Evolutionary conservation across 306 rosid species (phyloP), one percentile per base, ranked within the genome.

Genomic region (Ceratonia siliqua): DNA sequence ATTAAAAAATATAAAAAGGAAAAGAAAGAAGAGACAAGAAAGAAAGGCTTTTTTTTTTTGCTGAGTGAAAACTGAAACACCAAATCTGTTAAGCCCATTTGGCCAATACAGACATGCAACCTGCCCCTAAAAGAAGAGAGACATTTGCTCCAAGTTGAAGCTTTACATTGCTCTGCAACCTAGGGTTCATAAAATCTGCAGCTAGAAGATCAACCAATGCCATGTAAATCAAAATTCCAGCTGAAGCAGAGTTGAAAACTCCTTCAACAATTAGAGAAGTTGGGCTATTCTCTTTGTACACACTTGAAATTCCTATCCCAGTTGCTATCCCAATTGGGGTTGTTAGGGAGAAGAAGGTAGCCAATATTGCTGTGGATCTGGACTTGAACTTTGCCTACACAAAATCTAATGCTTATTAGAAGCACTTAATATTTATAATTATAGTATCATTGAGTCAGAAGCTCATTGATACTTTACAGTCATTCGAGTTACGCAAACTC

Each of bases 201-300:
- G 93, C 96, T 11, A 92, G 53, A 0, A 92, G 68, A 11, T 92
- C 97, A 28, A 92, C 97, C 10, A 92, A 68, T 7, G 96, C 80
- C 97, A 92, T 89, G 74, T 92, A 88, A 46, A 92, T 86, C 36
- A 92, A 82, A 9, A 92, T 92, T 50, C 95, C 93, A 55, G 95
- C 85, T 0, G 97, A 82, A 6, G 96, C 89, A 55, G 93, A 79
- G 55, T 86, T 76, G 36, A 89, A 74, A 48, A 82, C 67, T 18
- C 96, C 97, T 76, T 87, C 85, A 30, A 89, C 78, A 32, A 85
- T 86, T 3, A 92, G 67, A 58, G 97, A 74, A 14, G 85, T 88
- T 2, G 88, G 81, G 17, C 85, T 74, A 28, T 81, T 86, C 68
- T 85, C 89, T 20, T 70, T 52, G 48, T 89, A 89, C 13, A 57